These are phyloP conservation scores for Globisporangium nagaii DNA, from an alignment of 352 stramenopile species.

Conservation along the genomic window DNA sequence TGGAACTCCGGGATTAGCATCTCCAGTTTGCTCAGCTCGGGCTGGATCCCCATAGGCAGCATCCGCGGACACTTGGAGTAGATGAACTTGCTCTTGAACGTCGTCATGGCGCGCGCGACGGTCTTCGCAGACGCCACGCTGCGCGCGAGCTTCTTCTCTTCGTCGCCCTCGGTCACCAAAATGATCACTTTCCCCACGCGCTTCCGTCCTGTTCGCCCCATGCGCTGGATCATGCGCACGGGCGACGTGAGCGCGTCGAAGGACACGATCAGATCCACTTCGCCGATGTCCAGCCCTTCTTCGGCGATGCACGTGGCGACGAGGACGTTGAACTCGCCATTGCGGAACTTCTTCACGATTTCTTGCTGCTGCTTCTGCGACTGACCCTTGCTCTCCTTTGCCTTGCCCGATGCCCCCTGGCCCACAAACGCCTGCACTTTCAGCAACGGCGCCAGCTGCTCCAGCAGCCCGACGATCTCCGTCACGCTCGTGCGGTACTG, in stretches of 20 bases:
- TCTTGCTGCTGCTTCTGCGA: conserved; percentile 95
- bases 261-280: conserved; percentile 93
- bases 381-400: conserved; percentile 84
- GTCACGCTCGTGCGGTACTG: conserved; percentile 93
- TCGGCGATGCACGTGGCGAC: conserved; percentile 95
- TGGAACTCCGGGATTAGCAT: conserved; percentile 84
- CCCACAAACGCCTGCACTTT: conserved; percentile 93
- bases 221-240: conserved; percentile 94
- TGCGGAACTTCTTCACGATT: conserved; percentile 89
- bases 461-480: conserved; percentile 89
- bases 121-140: conserved; percentile 78
- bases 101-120: conserved; percentile 72
- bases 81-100: conserved; percentile 88
- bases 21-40: conserved; percentile 39
- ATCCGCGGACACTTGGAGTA: conserved; percentile 79
- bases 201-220: conserved; percentile 95
- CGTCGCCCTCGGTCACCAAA: conserved; percentile 85
- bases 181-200: conserved; percentile 89
- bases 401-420: conserved; percentile 80
- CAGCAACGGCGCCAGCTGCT: conserved; percentile 63
- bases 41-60: conserved; percentile 46
- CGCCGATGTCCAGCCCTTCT: conserved; percentile 94
- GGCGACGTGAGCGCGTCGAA: conserved; percentile 93
- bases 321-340: conserved; percentile 89
- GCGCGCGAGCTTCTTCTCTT: conserved; percentile 83